Base-by-base conservation (phyloP, 169 alveolate species). In the Condylostoma magnum region DNA sequence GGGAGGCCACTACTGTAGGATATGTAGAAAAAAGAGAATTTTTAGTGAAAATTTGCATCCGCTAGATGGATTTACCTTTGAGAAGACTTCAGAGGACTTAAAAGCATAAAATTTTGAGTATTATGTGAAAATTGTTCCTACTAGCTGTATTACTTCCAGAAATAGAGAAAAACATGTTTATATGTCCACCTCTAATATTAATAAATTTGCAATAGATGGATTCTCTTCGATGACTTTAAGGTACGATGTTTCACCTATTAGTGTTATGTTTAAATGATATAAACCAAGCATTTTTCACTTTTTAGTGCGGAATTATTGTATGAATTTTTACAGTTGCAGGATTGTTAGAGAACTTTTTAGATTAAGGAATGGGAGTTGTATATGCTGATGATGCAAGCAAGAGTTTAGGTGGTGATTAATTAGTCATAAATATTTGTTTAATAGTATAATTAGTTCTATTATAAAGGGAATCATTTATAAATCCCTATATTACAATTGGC, bases 321-420 rank as follows among this genome's bases (percentile, higher is more conserved):
- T 94, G 97, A 65, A 85, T 92, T 56, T 89, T 83, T 68, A 89
- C 95, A 28, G 82, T 87, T 37, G 90, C 90, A 8, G 90, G 94
- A 6, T 80, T 92, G 0, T 58, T 92, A 2, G 93, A 85, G 12
- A 15, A 31, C 18, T 37, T 46, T 15, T 25, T 55, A 25, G 50
- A 55, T 22, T n/a, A n/a, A n/a, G n/a, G n/a, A n/a, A n/a, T n/a
- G n/a, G n/a, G n/a, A n/a, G n/a, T n/a, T n/a, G n/a, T n/a, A n/a
- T n/a, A n/a, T n/a, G n/a, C n/a, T n/a, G n/a, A n/a, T n/a, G n/a
- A n/a, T n/a, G n/a, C n/a, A n/a, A n/a, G n/a, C n/a, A n/a, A n/a
- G n/a, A n/a, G n/a, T n/a, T n/a, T n/a, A n/a, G n/a, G n/a, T n/a
- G n/a, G n/a, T n/a, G n/a, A n/a, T n/a, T n/a, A n/a, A n/a, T n/a